A percentile compares a stretch with the other conserved stretches of the same genome.
Conservation (phyloP, 768 basidiomycete species). For the Vararia minispora region DNA sequence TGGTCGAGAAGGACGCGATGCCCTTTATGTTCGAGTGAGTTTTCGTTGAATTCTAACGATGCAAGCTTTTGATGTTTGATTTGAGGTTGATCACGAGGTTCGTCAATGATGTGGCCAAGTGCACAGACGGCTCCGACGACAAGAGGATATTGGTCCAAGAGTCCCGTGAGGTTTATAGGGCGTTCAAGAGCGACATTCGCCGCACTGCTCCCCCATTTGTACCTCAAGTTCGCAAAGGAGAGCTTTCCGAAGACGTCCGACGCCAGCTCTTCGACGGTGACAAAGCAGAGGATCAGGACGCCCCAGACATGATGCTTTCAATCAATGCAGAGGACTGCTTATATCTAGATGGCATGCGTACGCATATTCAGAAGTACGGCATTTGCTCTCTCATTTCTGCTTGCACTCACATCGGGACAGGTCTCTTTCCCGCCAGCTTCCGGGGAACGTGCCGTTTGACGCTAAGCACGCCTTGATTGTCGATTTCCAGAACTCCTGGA, state of each 20-base stretch:
- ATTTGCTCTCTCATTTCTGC: not conserved
- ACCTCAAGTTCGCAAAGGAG: conserved; percentile 16
- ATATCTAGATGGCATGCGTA: conserved; percentile 1
- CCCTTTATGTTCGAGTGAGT: conserved; percentile 12
- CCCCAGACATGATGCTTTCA: not conserved
- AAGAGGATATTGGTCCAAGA: conserved; percentile 21
- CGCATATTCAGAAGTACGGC: not conserved
- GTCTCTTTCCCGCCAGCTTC: conserved; percentile 1
- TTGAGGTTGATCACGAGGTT: conserved; percentile 25
- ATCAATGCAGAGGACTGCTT: too few species aligned
- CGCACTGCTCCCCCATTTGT: conserved; percentile 27
- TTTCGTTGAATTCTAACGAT: too few species aligned
- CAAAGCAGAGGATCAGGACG: not conserved
- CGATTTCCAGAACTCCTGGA: not conserved
- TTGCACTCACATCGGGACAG: not conserved
- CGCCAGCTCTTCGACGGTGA: too few species aligned
- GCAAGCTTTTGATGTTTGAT: conserved; percentile 13
- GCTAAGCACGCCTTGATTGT: not conserved
- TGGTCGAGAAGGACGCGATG: conserved; percentile 24
- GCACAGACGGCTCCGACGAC: conserved; percentile 20
- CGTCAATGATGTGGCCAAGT: conserved; percentile 19
- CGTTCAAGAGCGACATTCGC: conserved; percentile 23
- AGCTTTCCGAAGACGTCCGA: too few species aligned
- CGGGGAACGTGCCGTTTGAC: not conserved
- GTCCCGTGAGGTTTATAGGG: conserved; percentile 18